Percentiles rank a stretch among this genome's conserved stretches.
Evolutionary conservation across 1,139 yeast genomes (phyloP).

Genomic region (Blastobotrys apis): DNA sequence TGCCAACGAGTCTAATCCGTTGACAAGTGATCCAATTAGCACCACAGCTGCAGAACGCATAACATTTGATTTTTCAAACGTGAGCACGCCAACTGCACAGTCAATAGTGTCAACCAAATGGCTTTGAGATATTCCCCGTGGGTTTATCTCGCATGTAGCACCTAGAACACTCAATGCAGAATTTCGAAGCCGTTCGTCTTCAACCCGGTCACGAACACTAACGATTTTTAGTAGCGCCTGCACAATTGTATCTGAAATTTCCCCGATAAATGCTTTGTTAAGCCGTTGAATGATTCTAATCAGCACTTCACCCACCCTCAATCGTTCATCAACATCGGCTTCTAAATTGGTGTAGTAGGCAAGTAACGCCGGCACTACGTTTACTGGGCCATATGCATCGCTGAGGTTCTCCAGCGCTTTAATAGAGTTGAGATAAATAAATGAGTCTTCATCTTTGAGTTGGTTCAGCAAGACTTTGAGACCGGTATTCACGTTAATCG

Average conservation of each 20-base stretch:
- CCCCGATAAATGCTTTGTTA: constrained; percentile 48
- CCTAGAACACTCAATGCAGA: constrained; percentile 85
- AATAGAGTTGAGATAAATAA: constrained; percentile 75
- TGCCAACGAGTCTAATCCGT: constrained; percentile 33
- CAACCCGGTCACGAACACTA: constrained; percentile 22
- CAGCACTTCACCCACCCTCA: constrained; percentile 79
- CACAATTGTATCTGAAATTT: constrained; percentile 36
- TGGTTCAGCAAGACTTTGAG: constrained; percentile 60
- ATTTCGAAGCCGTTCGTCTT: constrained; percentile 66
- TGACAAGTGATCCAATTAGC: constrained; percentile 58
- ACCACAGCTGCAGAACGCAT: constrained; percentile 76
- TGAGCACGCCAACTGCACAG: constrained; percentile 70
- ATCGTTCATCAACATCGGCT: constrained; percentile 52
- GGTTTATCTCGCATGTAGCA: constrained; percentile 51
- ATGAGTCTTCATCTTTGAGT: constrained; percentile 77
- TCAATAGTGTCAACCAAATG: constrained; percentile 59
- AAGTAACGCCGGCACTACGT: constrained; percentile 42
- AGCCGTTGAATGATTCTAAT: constrained; percentile 51
- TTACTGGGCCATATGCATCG: constrained; percentile 39
- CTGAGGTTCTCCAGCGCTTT: constrained; percentile 66
- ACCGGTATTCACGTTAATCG: constrained; percentile 51
- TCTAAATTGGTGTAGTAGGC: constrained; percentile 41
- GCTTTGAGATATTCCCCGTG: constrained; percentile 45
- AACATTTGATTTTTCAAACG: constrained; percentile 48
- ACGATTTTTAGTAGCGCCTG: constrained; percentile 41